Evolutionary conservation across 176 grass and related monocot genomes (phyloP).

Genomic region (Eleusine indica): DNA sequence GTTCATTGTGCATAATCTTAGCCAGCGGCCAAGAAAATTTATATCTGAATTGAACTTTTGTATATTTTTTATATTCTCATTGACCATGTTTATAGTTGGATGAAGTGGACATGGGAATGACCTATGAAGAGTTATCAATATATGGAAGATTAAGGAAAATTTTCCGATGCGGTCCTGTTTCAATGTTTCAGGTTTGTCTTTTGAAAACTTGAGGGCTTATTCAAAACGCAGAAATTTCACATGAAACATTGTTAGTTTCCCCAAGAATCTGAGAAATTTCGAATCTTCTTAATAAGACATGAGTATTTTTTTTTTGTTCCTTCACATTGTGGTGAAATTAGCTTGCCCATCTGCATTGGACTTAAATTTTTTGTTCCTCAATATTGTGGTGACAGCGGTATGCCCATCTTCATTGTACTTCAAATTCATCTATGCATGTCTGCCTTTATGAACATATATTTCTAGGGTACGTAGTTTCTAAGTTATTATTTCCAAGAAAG

Average conservation of each 20-base stretch:
- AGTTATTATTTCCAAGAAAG: not conserved
- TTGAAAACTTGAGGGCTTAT: slow-evolving; percentile 1
- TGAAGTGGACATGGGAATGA: slow-evolving; percentile 99
- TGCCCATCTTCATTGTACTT: not conserved
- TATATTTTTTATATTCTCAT: slow-evolving; percentile 20
- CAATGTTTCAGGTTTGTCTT: slow-evolving; percentile 86
- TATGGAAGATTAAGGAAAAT: slow-evolving; percentile 98
- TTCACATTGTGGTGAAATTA: no score
- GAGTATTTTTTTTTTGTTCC: slow-evolving; percentile 14
- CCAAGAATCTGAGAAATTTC: slow-evolving; percentile 18
- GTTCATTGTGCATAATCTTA: not conserved
- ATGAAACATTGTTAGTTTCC: not conserved
- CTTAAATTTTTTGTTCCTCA: not conserved
- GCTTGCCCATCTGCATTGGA: no score
- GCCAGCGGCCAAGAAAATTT: not conserved
- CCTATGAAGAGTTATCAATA: slow-evolving; percentile 89
- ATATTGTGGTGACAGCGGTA: not conserved
- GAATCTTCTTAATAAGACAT: not conserved
- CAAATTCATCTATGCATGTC: not conserved
- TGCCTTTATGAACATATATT: slow-evolving; percentile 23
- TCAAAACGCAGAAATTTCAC: not conserved
- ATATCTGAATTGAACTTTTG: not conserved
- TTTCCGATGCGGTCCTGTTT: slow-evolving; percentile 93
- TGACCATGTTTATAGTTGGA: slow-evolving; percentile 72
- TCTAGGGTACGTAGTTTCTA: not conserved